Conservation (phyloP, 345 rosid species). For the Gossypium thurberi region DNA sequence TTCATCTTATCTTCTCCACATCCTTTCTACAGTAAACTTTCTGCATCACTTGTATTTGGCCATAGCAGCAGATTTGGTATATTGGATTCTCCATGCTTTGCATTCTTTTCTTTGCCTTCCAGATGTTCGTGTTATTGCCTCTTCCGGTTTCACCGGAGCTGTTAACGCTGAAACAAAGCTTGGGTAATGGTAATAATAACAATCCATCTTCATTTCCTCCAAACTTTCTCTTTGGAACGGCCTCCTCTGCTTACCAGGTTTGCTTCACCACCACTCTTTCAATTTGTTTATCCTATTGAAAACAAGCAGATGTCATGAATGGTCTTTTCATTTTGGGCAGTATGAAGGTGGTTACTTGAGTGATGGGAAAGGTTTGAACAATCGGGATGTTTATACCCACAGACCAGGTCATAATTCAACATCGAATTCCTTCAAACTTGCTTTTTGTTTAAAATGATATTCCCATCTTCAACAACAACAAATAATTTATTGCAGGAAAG, state of each 20-base stretch:
- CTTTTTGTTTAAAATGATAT: neutral
- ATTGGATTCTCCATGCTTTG: neutral
- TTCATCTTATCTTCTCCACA: neutral
- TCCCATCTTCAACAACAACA: neutral
- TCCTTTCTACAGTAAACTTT: neutral
- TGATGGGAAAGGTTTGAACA: constrained; percentile 53
- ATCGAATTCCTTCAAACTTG: neutral
- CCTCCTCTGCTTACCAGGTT: constrained; percentile 16
- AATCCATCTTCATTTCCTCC: constrained; percentile 13
- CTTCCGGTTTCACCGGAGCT: neutral
- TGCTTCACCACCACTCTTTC: neutral
- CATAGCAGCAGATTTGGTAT: neutral
- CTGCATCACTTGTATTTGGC: neutral
- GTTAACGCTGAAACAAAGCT: neutral
- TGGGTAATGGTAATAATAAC: neutral
- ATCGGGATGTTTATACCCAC: constrained; percentile 48
- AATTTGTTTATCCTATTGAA: neutral
- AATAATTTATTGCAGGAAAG: constrained; percentile 23
- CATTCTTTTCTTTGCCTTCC: neutral
- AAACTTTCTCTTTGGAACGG: constrained; percentile 28
- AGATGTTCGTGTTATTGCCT: neutral
- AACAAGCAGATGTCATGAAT: too few species aligned
- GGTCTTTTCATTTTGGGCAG: constrained; percentile 10
- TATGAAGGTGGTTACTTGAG: constrained; percentile 48
- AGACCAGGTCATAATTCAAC: constrained; percentile 22